phyloP scores from a whole-genome alignment of 306 rosid genomes.

The Quercus alba region DNA sequence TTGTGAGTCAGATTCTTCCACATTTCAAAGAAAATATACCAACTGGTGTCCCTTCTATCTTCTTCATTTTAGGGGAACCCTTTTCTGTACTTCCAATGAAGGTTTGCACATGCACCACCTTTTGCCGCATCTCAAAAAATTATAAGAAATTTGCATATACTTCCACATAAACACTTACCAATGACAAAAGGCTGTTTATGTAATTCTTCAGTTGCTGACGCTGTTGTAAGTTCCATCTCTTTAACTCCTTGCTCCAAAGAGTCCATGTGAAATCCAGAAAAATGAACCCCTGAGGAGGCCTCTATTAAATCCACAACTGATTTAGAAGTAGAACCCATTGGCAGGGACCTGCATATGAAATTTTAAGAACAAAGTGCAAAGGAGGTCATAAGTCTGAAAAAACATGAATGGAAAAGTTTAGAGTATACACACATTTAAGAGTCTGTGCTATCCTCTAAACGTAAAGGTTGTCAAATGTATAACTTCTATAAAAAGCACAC shows the following conservation, averaged over 20 bases:
- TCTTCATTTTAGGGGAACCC: not conserved
- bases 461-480: not conserved
- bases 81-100: not conserved
- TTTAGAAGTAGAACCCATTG: slow-evolving; percentile 62
- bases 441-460: not conserved
- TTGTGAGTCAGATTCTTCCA: not conserved
- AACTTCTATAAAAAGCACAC: not conserved
- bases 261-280: slow-evolving; percentile 83
- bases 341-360: slow-evolving; percentile 31
- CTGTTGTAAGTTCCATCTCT: slow-evolving; percentile 45
- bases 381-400: not conserved
- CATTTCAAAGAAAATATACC: not conserved
- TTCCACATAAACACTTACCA: slow-evolving; percentile 43
- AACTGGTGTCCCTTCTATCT: not conserved
- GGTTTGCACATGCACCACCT: not conserved
- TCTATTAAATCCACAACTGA: slow-evolving; percentile 79
- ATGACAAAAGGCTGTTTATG: slow-evolving; percentile 86
- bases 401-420: not conserved
- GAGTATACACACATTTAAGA: not conserved
- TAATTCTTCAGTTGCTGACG: slow-evolving; percentile 52
- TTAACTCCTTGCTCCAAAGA: slow-evolving; percentile 47
- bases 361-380: not conserved
- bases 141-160: not conserved
- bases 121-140: not conserved
- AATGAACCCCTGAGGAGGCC: slow-evolving; percentile 92